Evolutionary conservation across 176 grass and related monocot genomes (phyloP), one percentile per base, ranked within the genome.

Genomic region (Carex parvula): DNA sequence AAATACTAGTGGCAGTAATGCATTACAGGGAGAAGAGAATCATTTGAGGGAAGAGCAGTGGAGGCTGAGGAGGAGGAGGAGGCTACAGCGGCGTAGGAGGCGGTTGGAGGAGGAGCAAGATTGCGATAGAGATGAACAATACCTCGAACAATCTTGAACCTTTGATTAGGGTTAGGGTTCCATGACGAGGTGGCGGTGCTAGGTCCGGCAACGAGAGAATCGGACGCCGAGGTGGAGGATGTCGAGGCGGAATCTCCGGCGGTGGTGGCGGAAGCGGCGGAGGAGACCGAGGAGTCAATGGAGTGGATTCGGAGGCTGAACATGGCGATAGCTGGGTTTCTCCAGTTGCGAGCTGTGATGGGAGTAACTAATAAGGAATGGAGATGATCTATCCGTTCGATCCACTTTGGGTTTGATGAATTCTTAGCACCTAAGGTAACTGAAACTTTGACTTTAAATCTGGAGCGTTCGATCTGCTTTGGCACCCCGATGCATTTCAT

Each of bases 51-150:
- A 35, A 79, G 80, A 0, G 86, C 85, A 12, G 86, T 70, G 17
- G 91, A 92, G 22, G 86, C 83, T 2, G 89, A 90, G 15, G 91
- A 81, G 3, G 89, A 54, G 12, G 90, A 46, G 1, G 90, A 57
- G 24, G 81, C 90, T 6, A 86, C 88, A 44, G 90, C 88, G 10
- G 90, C 88, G 79, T 91, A 90, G 30, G 86, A 87, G 54, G 88
- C 5, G 13, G 52, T 66, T 17, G 29, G 86, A 44, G 26, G 76
- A 18, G 54, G 89, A 70, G 52, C 79, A 84, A 62, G 84, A 44
- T 63, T 87, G 55, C 92, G 94, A 50, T 94, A 97, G 37, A 97
- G 94, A 80, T 94, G 92, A 84, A 97, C 82, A 53, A 92, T 63
- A 42, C 94, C 92, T 16, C 91, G 75, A 83, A 94, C 88, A 33